Evolutionary conservation across 768 basidiomycete species (phyloP).

Genomic region (Mycena chlorophos): DNA sequence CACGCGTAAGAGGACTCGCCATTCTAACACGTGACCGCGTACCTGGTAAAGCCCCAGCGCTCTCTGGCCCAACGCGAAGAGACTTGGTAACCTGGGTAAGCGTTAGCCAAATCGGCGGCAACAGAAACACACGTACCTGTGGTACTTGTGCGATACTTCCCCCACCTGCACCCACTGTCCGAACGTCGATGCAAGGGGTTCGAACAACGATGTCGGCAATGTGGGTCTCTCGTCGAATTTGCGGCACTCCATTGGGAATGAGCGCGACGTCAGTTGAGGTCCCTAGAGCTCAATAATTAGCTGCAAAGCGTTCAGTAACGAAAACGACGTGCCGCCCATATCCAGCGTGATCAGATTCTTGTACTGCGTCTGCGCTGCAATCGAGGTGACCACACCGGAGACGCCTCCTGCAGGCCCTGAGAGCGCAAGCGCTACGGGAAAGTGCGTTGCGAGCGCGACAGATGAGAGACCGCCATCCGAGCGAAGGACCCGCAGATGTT

Average conservation of each 20-base stretch:
- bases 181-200: constrained; percentile 17
- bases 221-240: constrained; percentile 18
- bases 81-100: constrained; percentile 9
- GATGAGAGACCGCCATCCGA: constrained; percentile 15
- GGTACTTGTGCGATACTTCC: constrained; percentile 18
- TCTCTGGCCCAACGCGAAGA: constrained; percentile 22
- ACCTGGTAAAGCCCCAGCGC: constrained; percentile 22
- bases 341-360: constrained; percentile 21
- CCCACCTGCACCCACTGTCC: constrained; percentile 19
- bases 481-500: constrained; percentile 16
- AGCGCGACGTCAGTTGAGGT: constrained; percentile 16
- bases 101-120: not conserved
- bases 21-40: too few species aligned
- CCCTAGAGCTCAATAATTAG: not conserved
- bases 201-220: constrained; percentile 17
- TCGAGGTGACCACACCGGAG: constrained; percentile 11
- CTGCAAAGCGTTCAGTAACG: not conserved
- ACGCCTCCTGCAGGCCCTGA: constrained; percentile 20
- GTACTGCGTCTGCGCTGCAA: constrained; percentile 15
- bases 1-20: not conserved
- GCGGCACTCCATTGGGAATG: constrained; percentile 11
- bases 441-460: constrained; percentile 7
- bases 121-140: not conserved
- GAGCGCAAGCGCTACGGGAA: constrained; percentile 5
- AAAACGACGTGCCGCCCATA: constrained; percentile 6